Evolutionary conservation across 164 flowering plant species (phyloP).

Genomic region (Warburgia ugandensis): DNA sequence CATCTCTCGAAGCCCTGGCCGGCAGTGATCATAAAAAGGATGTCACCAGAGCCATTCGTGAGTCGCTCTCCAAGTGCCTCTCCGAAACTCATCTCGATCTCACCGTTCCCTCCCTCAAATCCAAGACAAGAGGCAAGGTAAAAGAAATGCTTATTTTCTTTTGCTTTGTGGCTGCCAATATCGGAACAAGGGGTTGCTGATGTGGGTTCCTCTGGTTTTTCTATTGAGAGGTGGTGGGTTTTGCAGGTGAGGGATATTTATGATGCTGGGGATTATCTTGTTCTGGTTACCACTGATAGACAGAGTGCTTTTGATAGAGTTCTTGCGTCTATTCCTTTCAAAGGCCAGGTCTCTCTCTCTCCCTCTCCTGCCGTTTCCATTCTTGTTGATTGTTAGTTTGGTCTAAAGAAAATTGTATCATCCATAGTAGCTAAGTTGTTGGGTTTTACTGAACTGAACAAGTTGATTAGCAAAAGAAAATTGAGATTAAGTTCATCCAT

Average conservation of each 20-base stretch:
- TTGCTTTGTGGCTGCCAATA: not conserved
- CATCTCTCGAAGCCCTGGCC: slow-evolving; percentile 1
- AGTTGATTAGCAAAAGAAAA: too few relatives aligned
- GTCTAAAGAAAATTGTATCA: too few relatives aligned
- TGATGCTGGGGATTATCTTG: slow-evolving; percentile 87
- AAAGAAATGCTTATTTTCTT: not conserved
- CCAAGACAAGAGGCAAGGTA: slow-evolving; percentile 91
- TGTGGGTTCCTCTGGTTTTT: not conserved
- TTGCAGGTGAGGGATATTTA: slow-evolving; percentile 83
- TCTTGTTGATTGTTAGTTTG: not conserved
- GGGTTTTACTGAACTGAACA: too few relatives aligned
- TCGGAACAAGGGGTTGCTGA: not conserved
- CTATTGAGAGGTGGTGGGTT: not conserved
- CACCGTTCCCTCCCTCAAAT: slow-evolving; percentile 63
- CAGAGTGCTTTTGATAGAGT: slow-evolving; percentile 91
- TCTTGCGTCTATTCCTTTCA: slow-evolving; percentile 95
- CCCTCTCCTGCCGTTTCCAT: not conserved
- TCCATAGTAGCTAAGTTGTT: too few relatives aligned
- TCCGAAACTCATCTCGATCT: slow-evolving; percentile 75
- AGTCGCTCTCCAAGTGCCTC: slow-evolving; percentile 49
- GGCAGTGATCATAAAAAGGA: slow-evolving; percentile 33
- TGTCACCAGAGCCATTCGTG: slow-evolving; percentile 25
- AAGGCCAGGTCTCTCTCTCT: slow-evolving; percentile 66
- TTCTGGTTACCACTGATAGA: slow-evolving; percentile 89
- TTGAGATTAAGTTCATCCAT: too few relatives aligned